Evolutionary conservation across 495 filamentous ascomycete species (phyloP).

Genomic region (Filosporella fistucella): DNA sequence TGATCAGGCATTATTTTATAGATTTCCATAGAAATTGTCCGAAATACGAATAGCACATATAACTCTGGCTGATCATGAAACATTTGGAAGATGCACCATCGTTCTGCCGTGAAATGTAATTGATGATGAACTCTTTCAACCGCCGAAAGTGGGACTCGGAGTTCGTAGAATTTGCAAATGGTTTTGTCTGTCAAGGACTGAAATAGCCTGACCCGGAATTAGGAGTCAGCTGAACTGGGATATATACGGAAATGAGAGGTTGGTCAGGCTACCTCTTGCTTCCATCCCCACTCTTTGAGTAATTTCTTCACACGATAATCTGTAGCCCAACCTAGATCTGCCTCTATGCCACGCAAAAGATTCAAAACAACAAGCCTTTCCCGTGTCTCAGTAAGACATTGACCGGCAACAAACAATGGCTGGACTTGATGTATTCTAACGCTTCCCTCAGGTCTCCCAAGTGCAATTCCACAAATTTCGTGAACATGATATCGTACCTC

Average conservation of each 20-base stretch:
- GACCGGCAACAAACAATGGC: constrained; percentile 57
- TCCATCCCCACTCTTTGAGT: constrained; percentile 51
- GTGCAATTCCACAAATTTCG: constrained; percentile 53
- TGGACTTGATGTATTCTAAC: constrained; percentile 57
- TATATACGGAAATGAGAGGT: no score
- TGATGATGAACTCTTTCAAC: background rate
- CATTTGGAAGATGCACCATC: background rate
- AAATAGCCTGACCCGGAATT: background rate
- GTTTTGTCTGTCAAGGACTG: background rate
- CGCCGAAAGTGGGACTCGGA: no score
- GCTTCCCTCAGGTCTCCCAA: constrained; percentile 47
- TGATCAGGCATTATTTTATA: no score
- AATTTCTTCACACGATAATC: constrained; percentile 56
- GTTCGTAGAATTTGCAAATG: no score
- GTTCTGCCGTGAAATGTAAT: background rate
- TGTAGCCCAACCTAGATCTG: constrained; percentile 59
- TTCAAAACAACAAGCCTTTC: constrained; percentile 47
- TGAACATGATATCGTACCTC: constrained; percentile 53
- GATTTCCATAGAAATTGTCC: no score
- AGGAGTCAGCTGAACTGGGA: background rate
- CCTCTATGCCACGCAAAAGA: constrained; percentile 52
- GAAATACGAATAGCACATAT: no score
- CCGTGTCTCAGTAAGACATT: constrained; percentile 46
- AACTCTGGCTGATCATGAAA: no score
- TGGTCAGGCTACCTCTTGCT: constrained; percentile 5